Evolutionary conservation across 352 stramenopile genomes (phyloP).

Genomic region (Phytophthora megakarya): DNA sequence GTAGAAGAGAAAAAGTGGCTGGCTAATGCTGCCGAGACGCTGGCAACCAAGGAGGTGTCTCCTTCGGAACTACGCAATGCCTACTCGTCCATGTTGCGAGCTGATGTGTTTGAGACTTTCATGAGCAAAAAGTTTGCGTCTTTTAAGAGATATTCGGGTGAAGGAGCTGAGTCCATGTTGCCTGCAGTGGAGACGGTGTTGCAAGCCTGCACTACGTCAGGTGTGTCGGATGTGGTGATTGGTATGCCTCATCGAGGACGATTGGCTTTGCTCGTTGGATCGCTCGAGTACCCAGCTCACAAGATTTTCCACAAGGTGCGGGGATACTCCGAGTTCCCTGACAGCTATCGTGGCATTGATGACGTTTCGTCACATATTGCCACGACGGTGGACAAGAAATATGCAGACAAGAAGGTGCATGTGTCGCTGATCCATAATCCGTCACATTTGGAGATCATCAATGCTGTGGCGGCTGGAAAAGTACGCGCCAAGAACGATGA

Average conservation of each 20-base stretch:
- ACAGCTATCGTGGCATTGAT: conserved; percentile 64
- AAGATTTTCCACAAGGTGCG: conserved; percentile 88
- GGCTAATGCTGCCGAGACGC: conserved; percentile 54
- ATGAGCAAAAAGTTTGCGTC: conserved; percentile 86
- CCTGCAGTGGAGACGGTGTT: conserved; percentile 76
- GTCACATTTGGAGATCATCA: conserved; percentile 90
- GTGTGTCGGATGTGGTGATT: conserved; percentile 80
- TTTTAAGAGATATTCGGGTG: conserved; percentile 89
- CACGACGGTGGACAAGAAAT: conserved; percentile 73
- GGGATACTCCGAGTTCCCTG: conserved; percentile 74
- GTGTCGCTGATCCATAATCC: conserved; percentile 89
- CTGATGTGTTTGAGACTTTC: conserved; percentile 86
- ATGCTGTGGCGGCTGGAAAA: conserved; percentile 83
- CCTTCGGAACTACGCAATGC: conserved; percentile 77
- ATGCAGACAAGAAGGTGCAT: conserved; percentile 59
- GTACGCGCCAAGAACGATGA: conserved; percentile 81
- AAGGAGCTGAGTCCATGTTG: conserved; percentile 85
- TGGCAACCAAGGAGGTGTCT: conserved; percentile 45
- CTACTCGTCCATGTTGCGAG: conserved; percentile 79
- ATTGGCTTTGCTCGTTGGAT: conserved; percentile 71
- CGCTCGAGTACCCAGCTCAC: conserved; percentile 82
- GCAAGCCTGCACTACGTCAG: conserved; percentile 48
- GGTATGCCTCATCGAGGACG: conserved; percentile 88
- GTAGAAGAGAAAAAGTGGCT: conserved; percentile 73
- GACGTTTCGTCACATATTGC: conserved; percentile 90